A percentile compares a stretch with the other conserved stretches of the same genome.
Evolutionary conservation across 768 basidiomycete species (phyloP).

Genomic region (Mycena rosella): DNA sequence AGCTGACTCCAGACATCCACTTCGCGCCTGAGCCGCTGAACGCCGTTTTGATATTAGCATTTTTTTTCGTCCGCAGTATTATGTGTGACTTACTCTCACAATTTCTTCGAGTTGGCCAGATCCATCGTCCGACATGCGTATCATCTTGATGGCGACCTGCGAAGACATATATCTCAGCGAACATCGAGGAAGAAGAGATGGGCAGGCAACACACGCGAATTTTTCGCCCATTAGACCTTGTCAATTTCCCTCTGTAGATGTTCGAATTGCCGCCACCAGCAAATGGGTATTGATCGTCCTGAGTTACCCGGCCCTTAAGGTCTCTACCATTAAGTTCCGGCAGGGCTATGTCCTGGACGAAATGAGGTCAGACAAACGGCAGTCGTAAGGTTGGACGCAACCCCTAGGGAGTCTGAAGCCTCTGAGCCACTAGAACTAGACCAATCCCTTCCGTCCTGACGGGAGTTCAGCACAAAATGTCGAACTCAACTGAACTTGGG

Average conservation of each 20-base stretch:
- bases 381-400: not conserved
- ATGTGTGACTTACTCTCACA: constrained; percentile 18
- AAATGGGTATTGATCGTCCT: constrained; percentile 28
- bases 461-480: not conserved
- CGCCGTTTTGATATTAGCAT: not conserved
- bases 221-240: constrained; percentile 23
- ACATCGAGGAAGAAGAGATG: not conserved
- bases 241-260: constrained; percentile 27
- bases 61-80: too few relatives aligned
- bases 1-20: constrained; percentile 7
- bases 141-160: constrained; percentile 33
- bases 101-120: constrained; percentile 25
- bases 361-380: not conserved
- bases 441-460: not conserved
- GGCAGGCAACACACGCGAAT: constrained; percentile 13
- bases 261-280: constrained; percentile 30
- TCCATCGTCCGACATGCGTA: constrained; percentile 29
- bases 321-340: constrained; percentile 1
- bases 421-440: constrained; percentile 17
- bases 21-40: constrained; percentile 5
- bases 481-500: not conserved
- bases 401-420: constrained; percentile 11
- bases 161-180: not conserved
- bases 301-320: constrained; percentile 12
- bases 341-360: constrained; percentile 3